These are phyloP conservation scores for Castanea crenata DNA, from an alignment of 306 rosid genomes.

Conservation along the genomic window DNA sequence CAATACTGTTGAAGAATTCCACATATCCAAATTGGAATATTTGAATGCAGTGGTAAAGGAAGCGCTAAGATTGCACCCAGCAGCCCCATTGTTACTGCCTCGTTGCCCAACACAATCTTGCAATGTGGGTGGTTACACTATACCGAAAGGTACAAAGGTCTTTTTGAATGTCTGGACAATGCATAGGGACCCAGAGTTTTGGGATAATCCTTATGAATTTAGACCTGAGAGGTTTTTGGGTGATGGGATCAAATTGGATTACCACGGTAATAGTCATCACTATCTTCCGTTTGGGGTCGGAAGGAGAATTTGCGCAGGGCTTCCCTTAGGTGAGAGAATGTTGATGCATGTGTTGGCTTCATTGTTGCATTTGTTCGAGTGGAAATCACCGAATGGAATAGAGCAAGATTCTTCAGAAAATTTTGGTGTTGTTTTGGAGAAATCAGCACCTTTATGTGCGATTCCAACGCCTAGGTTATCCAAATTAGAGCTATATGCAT, in stretches of 20 bases:
- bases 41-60: constrained; percentile 31
- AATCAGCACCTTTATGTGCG: constrained; percentile 8
- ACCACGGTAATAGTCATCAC: constrained; percentile 7
- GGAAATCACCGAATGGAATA: constrained; percentile 13
- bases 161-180: constrained; percentile 24
- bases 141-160: constrained; percentile 22
- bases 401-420: constrained; percentile 1
- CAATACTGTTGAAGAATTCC: constrained; percentile 30
- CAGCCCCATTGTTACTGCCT: constrained; percentile 3
- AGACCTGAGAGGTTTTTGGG: constrained; percentile 20
- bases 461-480: constrained; percentile 26
- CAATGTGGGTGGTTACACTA: constrained; percentile 23
- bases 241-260: not conserved
- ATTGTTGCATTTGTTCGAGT: constrained; percentile 33
- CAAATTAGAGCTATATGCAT: constrained; percentile 6
- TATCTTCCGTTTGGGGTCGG: constrained; percentile 41
- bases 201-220: constrained; percentile 27
- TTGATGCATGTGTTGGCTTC: constrained; percentile 5
- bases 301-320: constrained; percentile 33
- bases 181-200: constrained; percentile 28
- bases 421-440: constrained; percentile 27
- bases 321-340: constrained; percentile 29
- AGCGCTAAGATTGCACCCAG: constrained; percentile 31
- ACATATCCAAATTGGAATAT: constrained; percentile 22
- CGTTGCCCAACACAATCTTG: constrained; percentile 11